phyloP scores from a whole-genome alignment of 78 protist genomes.

The Blattamonas nauphoetae region DNA sequence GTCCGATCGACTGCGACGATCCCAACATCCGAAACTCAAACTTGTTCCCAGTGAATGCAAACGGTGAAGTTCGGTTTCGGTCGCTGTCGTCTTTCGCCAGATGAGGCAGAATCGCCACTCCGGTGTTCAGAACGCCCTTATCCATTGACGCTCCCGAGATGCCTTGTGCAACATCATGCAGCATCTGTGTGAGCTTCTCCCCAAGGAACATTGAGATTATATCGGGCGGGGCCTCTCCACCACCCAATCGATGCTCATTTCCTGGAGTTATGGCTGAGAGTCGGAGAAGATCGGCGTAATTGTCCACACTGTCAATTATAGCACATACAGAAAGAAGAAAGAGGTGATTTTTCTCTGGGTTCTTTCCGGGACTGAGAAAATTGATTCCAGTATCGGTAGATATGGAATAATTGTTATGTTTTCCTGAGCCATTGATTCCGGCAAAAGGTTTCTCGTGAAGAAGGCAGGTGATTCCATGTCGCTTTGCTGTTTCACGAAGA shows the following conservation, averaged over 20 bases:
- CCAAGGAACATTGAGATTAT: conserved; percentile 82
- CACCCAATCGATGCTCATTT: conserved; percentile 86
- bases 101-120: conserved; percentile 49
- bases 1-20: conserved; percentile 47
- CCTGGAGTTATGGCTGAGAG: conserved; percentile 59
- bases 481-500: conserved; percentile 14
- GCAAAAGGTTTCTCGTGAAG: conserved; percentile 86
- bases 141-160: background rate
- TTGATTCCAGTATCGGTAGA: conserved; percentile 47
- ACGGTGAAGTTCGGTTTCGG: conserved; percentile 88
- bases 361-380: conserved; percentile 48
- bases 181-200: conserved; percentile 31
- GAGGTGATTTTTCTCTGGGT: conserved; percentile 33
- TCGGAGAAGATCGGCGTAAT: conserved; percentile 62
- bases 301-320: conserved; percentile 40
- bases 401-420: conserved; percentile 81
- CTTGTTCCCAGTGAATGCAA: conserved; percentile 72
- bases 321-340: conserved; percentile 54
- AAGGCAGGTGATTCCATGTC: conserved; percentile 54
- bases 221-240: conserved; percentile 87
- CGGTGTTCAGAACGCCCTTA: conserved; percentile 39
- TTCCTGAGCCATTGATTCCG: conserved; percentile 78
- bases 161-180: background rate
- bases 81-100: conserved; percentile 55
- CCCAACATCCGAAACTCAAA: conserved; percentile 83